Evolutionary conservation across 1,139 yeast genomes (phyloP).

Genomic region (Yamadazyma siamensis): DNA sequence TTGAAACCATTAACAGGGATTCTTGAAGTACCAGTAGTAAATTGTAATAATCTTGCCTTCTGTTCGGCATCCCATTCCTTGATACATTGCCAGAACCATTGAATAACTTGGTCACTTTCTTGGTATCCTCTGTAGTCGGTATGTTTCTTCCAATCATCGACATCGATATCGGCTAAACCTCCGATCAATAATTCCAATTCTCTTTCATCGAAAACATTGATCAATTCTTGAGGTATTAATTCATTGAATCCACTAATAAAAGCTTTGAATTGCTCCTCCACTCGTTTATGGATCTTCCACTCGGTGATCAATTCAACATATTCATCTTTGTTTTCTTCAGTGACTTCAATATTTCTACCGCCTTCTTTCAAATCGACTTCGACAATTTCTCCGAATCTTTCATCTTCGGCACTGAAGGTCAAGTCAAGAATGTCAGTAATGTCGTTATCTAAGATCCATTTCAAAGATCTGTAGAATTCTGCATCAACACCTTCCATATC

Average conservation of each 20-base stretch:
- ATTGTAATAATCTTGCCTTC: conserved; percentile 90
- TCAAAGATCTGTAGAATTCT: conserved; percentile 88
- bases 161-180: conserved; percentile 96
- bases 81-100: conserved; percentile 98
- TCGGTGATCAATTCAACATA: conserved; percentile 93
- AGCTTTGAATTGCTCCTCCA: conserved; percentile 93
- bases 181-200: conserved; percentile 95
- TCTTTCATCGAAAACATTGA: conserved; percentile 95
- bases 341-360: conserved; percentile 86
- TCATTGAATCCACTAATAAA: conserved; percentile 97
- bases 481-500: conserved; percentile 99
- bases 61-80: conserved; percentile 95
- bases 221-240: conserved; percentile 92
- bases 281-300: conserved; percentile 92
- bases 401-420: conserved; percentile 94
- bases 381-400: conserved; percentile 90
- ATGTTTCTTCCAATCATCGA: conserved; percentile 98
- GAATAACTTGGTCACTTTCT: conserved; percentile 92
- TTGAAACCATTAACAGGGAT: conserved; percentile 98
- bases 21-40: conserved; percentile 97
- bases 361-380: conserved; percentile 86
- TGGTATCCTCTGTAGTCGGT: conserved; percentile 98
- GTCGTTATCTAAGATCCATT: conserved; percentile 94
- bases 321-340: conserved; percentile 91
- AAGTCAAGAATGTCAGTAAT: conserved; percentile 78